Conservation (phyloP, 495 filamentous ascomycete species). For the Annulohypoxylon nitens region DNA sequence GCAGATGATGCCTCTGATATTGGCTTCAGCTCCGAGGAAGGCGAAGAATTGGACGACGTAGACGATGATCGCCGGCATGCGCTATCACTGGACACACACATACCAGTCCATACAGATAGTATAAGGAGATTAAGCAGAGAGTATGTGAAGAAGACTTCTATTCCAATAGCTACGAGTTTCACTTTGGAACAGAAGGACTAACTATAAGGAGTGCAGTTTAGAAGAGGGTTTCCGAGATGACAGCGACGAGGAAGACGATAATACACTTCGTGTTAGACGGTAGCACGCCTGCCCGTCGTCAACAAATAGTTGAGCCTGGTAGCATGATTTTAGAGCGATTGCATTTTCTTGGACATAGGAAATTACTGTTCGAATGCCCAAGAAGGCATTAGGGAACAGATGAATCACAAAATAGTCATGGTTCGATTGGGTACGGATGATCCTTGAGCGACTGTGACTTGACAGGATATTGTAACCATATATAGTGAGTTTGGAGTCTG, state of each 20-base stretch:
- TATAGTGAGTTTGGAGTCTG: constrained; percentile 23
- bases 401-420: not conserved
- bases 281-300: constrained; percentile 13
- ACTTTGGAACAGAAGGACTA: constrained; percentile 32
- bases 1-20: constrained; percentile 59
- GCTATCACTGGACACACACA: constrained; percentile 69
- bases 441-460: constrained; percentile 7
- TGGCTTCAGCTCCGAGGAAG: constrained; percentile 65
- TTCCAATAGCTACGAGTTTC: not conserved
- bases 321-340: constrained; percentile 9
- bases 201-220: constrained; percentile 54
- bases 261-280: constrained; percentile 30
- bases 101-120: constrained; percentile 62
- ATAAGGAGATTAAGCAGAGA: constrained; percentile 80
- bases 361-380: not conserved
- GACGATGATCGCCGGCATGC: constrained; percentile 76
- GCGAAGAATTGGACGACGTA: constrained; percentile 74
- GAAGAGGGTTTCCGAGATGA: constrained; percentile 89
- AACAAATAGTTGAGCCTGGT: not conserved
- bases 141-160: constrained; percentile 53
- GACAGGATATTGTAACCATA: constrained; percentile 24
- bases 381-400: not conserved
- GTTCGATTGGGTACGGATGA: not conserved
- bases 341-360: constrained; percentile 2
- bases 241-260: constrained; percentile 71